Evolutionary conservation across 306 rosid genomes (phyloP).

Genomic region (Carpinus fangiana): DNA sequence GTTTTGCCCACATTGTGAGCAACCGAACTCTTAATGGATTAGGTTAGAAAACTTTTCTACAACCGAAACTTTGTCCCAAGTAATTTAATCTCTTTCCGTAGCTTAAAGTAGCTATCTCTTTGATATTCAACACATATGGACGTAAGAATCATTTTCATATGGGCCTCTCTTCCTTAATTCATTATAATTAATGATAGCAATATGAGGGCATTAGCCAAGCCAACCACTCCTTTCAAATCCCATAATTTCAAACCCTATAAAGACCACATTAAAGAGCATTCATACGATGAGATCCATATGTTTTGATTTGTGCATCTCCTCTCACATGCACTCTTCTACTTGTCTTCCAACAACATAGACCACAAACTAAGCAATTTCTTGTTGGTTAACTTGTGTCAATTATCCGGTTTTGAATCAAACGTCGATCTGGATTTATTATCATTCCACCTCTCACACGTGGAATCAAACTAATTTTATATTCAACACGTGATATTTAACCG

Average conservation of each 20-base stretch:
- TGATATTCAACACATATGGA: constrained; percentile 5
- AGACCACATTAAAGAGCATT: background rate
- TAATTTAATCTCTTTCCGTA: constrained; percentile 6
- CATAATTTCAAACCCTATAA: background rate
- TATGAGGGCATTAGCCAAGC: background rate
- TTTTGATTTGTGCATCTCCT: background rate
- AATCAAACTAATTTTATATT: no score
- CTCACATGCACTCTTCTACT: no score
- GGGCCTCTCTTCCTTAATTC: constrained; percentile 5
- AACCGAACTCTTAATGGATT: no score
- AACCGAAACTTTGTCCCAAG: background rate
- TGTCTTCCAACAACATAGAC: background rate
- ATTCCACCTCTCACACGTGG: no score
- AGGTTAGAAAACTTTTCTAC: no score
- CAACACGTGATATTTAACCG: no score
- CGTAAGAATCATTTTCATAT: constrained; percentile 23
- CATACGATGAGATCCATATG: background rate
- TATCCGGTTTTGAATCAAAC: background rate
- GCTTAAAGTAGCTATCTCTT: constrained; percentile 3
- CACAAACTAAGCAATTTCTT: background rate
- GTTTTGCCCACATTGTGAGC: no score
- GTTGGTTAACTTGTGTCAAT: background rate
- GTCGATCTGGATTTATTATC: background rate
- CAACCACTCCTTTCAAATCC: constrained; percentile 14
- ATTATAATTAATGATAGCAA: constrained; percentile 25